Conservation (phyloP, 2,329 filamentous ascomycete genomes). For the Fusarium verticillioides region DNA sequence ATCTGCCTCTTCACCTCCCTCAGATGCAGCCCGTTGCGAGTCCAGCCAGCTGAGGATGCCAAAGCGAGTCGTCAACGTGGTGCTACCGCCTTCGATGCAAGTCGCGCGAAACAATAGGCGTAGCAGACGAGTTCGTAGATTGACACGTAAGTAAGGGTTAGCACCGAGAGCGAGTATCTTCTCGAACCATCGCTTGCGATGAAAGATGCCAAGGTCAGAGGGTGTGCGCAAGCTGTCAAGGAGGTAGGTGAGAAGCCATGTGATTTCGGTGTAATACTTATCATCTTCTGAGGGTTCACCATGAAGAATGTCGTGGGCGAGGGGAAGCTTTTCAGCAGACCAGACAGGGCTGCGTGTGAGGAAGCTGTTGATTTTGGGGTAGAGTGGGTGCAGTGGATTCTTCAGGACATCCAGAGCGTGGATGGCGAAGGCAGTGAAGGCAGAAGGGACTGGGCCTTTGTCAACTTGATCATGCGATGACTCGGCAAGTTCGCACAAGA, state of each 20-base stretch:
- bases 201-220: slow-evolving; percentile 70
- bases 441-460: slow-evolving; percentile 72
- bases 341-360: slow-evolving; percentile 82
- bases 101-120: slow-evolving; percentile 75
- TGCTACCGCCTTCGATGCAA: slow-evolving; percentile 76
- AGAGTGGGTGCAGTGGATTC: slow-evolving; percentile 83
- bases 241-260: slow-evolving; percentile 79
- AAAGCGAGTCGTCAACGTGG: slow-evolving; percentile 81
- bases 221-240: slow-evolving; percentile 72
- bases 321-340: slow-evolving; percentile 77
- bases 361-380: slow-evolving; percentile 87
- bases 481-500: slow-evolving; percentile 83
- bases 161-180: slow-evolving; percentile 76
- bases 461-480: slow-evolving; percentile 70
- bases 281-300: slow-evolving; percentile 78
- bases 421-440: slow-evolving; percentile 80
- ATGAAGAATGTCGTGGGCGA: slow-evolving; percentile 71
- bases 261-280: slow-evolving; percentile 75
- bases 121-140: slow-evolving; percentile 69
- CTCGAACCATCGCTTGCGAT: slow-evolving; percentile 75
- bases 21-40: slow-evolving; percentile 63
- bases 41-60: slow-evolving; percentile 81
- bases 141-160: slow-evolving; percentile 71
- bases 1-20: slow-evolving; percentile 55
- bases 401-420: slow-evolving; percentile 76